phyloP scores from a whole-genome alignment of 116 monocot species.

The Zostera marina region DNA sequence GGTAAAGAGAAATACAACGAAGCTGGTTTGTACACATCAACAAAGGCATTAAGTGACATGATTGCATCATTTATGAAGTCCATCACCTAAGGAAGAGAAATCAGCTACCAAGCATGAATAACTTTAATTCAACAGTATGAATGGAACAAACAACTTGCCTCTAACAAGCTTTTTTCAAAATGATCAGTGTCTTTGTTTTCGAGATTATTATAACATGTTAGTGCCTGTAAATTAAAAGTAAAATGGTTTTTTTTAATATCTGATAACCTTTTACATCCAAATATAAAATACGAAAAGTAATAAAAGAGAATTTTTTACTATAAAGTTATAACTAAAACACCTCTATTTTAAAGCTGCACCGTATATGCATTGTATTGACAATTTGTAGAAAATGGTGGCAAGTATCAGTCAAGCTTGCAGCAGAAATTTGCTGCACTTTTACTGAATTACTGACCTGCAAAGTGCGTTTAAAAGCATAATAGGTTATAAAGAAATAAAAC shows the following conservation, averaged over 20 bases:
- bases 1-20: constrained; percentile 42
- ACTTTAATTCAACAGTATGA: not conserved
- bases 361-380: constrained; percentile 63
- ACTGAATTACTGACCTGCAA: constrained; percentile 63
- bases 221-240: too few relatives aligned
- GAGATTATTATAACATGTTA: too few relatives aligned
- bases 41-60: constrained; percentile 71
- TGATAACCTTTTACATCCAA: too few relatives aligned
- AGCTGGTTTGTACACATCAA: constrained; percentile 53
- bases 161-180: constrained; percentile 53
- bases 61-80: constrained; percentile 95
- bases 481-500: not conserved
- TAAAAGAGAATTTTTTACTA: constrained; percentile 5
- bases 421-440: constrained; percentile 42
- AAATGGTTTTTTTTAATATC: too few relatives aligned
- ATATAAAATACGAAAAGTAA: not conserved
- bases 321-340: constrained; percentile 21
- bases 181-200: not conserved
- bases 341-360: constrained; percentile 66
- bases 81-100: constrained; percentile 39
- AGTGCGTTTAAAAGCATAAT: not conserved
- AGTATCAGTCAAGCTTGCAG: constrained; percentile 18
- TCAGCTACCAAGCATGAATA: not conserved
- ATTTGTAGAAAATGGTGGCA: constrained; percentile 61
- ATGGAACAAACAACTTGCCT: constrained; percentile 26